phyloP scores from a whole-genome alignment of 495 filamentous ascomycete species.

The Neurospora sp. region DNA sequence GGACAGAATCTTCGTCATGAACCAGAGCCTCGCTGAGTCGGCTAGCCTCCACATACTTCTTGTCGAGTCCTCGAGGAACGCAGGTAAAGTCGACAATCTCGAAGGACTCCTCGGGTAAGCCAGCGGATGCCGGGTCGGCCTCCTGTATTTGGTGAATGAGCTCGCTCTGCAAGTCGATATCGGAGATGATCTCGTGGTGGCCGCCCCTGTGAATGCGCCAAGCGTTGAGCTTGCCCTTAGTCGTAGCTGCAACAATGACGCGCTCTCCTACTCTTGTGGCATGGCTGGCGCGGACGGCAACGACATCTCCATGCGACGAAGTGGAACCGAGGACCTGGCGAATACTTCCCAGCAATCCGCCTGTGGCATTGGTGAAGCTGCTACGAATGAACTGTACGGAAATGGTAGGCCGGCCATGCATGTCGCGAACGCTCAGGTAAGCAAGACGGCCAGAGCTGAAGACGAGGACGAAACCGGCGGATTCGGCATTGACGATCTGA shows the following conservation, averaged over 20 bases:
- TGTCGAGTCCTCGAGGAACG: constrained; percentile 32
- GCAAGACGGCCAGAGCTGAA: constrained; percentile 78
- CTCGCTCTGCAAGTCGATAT: constrained; percentile 29
- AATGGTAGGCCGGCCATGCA: constrained; percentile 74
- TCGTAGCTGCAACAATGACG: constrained; percentile 66
- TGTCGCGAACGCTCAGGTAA: constrained; percentile 73
- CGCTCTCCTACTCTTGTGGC: constrained; percentile 71
- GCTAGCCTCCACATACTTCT: constrained; percentile 31
- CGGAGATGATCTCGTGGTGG: constrained; percentile 44
- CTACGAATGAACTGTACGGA: constrained; percentile 62
- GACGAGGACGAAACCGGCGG: constrained; percentile 70
- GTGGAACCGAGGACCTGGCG: constrained; percentile 58
- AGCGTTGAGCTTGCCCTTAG: constrained; percentile 60
- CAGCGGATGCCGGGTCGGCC: constrained; percentile 15
- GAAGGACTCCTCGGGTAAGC: constrained; percentile 27
- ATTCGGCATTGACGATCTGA: constrained; percentile 68
- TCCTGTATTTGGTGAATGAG: constrained; percentile 25
- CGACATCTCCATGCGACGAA: constrained; percentile 60
- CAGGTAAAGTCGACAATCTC: constrained; percentile 41
- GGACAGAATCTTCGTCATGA: constrained; percentile 30
- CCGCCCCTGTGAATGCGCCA: constrained; percentile 87
- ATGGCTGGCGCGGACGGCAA: constrained; percentile 59
- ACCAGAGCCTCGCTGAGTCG: constrained; percentile 29
- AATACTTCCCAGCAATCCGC: constrained; percentile 67
- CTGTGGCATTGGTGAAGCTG: constrained; percentile 34